phyloP scores from a whole-genome alignment of 169 alveolate genomes.

The Eimeria tenella region DNA sequence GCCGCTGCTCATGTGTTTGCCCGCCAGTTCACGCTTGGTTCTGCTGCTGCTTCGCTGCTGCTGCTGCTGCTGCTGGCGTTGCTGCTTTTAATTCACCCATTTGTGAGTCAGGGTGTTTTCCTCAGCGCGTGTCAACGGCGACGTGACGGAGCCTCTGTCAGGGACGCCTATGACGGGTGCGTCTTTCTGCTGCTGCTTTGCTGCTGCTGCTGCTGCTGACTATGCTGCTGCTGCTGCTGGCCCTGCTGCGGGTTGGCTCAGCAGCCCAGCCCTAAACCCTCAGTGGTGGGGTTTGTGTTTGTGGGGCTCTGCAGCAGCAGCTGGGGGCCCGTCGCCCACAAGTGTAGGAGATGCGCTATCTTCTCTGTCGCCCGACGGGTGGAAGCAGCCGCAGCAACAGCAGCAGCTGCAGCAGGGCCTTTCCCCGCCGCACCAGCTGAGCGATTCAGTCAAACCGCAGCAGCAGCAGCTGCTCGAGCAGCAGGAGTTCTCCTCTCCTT shows the following conservation, averaged over 20 bases:
- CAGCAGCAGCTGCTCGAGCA: neutral
- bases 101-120: neutral
- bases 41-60: neutral
- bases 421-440: neutral
- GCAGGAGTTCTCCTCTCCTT: neutral
- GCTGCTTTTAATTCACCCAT: constrained; percentile 1
- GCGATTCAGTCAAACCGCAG: neutral
- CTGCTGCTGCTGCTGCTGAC: neutral
- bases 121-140: neutral
- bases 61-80: constrained; percentile 48
- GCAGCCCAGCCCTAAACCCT: neutral
- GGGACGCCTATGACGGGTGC: neutral
- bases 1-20: neutral
- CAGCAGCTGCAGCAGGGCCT: neutral
- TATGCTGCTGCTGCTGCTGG: constrained; percentile 9
- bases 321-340: neutral
- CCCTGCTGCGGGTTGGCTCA: neutral
- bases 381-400: neutral
- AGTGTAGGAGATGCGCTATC: neutral
- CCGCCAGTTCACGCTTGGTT: neutral
- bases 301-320: constrained; percentile 9
- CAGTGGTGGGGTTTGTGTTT: neutral
- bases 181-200: neutral
- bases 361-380: neutral
- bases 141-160: neutral